phyloP scores from a whole-genome alignment of 2,329 filamentous ascomycete species.

The Fusarium solani-melongenae region DNA sequence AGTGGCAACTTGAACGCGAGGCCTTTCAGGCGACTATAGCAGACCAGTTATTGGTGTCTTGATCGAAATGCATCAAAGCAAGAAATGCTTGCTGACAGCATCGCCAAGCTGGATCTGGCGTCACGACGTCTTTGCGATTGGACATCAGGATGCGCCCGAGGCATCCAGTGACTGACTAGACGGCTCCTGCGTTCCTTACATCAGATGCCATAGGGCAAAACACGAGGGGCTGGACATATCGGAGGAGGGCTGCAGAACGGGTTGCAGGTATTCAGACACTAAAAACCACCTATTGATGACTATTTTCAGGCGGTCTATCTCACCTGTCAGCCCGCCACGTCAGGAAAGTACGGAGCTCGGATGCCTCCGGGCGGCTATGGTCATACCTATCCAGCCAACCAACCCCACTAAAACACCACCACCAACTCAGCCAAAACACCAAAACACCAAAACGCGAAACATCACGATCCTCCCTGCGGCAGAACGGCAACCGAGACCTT shows the following conservation, averaged over 20 bases:
- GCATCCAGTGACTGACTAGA: slow-evolving; percentile 17
- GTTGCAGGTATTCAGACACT: slow-evolving; percentile 21
- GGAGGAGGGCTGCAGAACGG: background rate
- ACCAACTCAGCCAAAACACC: slow-evolving; percentile 24
- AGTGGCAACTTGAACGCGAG: slow-evolving; percentile 2
- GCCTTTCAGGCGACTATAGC: slow-evolving; percentile 29
- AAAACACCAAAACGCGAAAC: slow-evolving; percentile 39
- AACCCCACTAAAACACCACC: slow-evolving; percentile 17
- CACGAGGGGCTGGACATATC: slow-evolving; percentile 8
- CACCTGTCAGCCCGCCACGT: slow-evolving; percentile 30
- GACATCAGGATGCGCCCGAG: slow-evolving; percentile 26
- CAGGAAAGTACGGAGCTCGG: slow-evolving; percentile 29
- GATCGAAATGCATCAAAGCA: background rate
- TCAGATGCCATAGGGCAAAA: slow-evolving; percentile 6
- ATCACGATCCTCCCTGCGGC: slow-evolving; percentile 23
- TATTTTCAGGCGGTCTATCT: slow-evolving; percentile 14
- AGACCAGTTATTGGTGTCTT: slow-evolving; percentile 26
- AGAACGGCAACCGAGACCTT: slow-evolving; percentile 4
- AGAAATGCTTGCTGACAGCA: slow-evolving; percentile 1
- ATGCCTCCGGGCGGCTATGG: slow-evolving; percentile 37
- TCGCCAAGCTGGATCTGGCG: slow-evolving; percentile 15
- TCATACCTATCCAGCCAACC: slow-evolving; percentile 4
- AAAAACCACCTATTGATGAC: slow-evolving; percentile 15
- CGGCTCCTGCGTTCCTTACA: slow-evolving; percentile 6
- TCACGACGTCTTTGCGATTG: slow-evolving; percentile 18